phyloP scores from a whole-genome alignment of 1,284 basidiomycete species.

The Naganishia sp. region DNA sequence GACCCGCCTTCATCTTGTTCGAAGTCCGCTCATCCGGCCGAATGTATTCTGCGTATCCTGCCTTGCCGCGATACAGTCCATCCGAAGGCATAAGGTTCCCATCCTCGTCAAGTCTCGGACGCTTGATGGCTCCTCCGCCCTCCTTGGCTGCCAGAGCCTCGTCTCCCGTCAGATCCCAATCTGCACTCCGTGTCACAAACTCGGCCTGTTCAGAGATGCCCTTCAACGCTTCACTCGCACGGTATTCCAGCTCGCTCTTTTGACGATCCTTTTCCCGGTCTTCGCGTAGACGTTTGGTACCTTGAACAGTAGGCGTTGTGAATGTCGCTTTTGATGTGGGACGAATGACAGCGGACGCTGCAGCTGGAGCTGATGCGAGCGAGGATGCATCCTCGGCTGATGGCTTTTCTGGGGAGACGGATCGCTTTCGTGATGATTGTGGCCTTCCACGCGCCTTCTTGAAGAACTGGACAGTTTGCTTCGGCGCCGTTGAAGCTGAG shows the following conservation, averaged over 20 bases:
- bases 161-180: conserved; percentile 53
- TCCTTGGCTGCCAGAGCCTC: conserved; percentile 28
- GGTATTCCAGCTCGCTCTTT: conserved; percentile 61
- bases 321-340: conserved; percentile 66
- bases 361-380: conserved; percentile 50
- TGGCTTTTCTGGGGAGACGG: conserved; percentile 61
- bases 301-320: conserved; percentile 74
- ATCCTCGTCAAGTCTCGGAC: conserved; percentile 40
- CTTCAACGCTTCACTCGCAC: conserved; percentile 43
- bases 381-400: conserved; percentile 49
- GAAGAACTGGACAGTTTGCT: conserved; percentile 69
- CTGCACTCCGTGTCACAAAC: conserved; percentile 51
- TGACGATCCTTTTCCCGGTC: conserved; percentile 67
- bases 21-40: conserved; percentile 72
- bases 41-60: conserved; percentile 77
- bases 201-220: conserved; percentile 33
- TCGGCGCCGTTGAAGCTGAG: conserved; percentile 12
- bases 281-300: conserved; percentile 75
- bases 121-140: conserved; percentile 44
- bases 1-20: conserved; percentile 85
- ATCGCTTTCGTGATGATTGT: conserved; percentile 65
- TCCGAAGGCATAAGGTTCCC: conserved; percentile 66
- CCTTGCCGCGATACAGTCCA: conserved; percentile 83
- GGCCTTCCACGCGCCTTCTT: conserved; percentile 78
- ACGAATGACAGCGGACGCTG: conserved; percentile 61